Base-by-base conservation (phyloP, 306 rosid genomes). In the Rosa persica region DNA sequence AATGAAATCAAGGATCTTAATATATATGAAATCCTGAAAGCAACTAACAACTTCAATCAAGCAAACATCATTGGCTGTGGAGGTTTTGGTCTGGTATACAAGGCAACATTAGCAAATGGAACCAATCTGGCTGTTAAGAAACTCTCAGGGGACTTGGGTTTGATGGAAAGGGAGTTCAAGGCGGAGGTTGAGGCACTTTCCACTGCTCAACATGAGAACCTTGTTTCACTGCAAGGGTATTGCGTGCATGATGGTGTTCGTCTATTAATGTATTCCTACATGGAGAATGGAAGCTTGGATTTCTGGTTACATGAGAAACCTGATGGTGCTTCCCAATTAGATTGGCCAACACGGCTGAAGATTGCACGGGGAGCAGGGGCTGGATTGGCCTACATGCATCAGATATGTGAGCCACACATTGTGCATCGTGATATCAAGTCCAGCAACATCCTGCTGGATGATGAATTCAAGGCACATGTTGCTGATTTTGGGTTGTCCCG, bases 271-370 rank as follows among this genome's bases (percentile, higher is more conserved):
- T 94, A 94, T 72, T 84, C 88, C 43, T 94, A 86, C 79, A 94
- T 94, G 97, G 98, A 94, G 78, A 92, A 94, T 72, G 98, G 98
- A 82, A 94, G 97, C 77, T 82, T 94, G 79, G 98, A 94, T 88
- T 92, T 83, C 86, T 92, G 98, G 98, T 61, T 94, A 85, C 98
- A 94, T 23, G 98, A 94, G 85, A 94, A 87, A 83, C 85, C 77
- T 5, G 96, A 94, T 17, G 98, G 97, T 66, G 79, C 96, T 54
- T 82, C 87, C 64, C 91, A 87, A 67, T 88, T 94, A 30, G 93
- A 92, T 86, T 94, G 97, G 98, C 92, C 91, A 4, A 90, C 86
- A 76, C 83, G 97, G 39, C 81, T 92, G 80, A 86, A 88, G 85
- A 90, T 94, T 39, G 80, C 88, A 46, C 85, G 42, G 74, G 97